phyloP scores from a whole-genome alignment of 2,329 filamentous ascomycete species.

The Hirsutella minnesotensis region DNA sequence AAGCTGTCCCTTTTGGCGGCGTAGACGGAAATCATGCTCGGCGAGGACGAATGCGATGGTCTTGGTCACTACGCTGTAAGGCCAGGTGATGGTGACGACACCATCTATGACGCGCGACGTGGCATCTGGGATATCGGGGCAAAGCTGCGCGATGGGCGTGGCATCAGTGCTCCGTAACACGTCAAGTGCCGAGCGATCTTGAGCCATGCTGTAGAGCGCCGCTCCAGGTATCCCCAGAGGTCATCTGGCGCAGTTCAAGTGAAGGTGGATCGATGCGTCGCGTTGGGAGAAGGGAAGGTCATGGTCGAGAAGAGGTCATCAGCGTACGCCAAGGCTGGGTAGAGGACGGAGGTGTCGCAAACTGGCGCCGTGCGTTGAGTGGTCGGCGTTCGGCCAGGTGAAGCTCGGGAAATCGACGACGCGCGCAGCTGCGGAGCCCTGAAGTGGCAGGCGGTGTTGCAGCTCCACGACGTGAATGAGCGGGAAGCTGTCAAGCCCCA shows the following conservation, averaged over 20 bases:
- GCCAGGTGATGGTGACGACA: slow-evolving; percentile 79
- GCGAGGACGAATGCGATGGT: slow-evolving; percentile 70
- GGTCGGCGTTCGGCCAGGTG: too few relatives aligned
- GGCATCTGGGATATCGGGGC: slow-evolving; percentile 31
- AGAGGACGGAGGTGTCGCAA: too few relatives aligned
- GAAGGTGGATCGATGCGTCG: too few relatives aligned
- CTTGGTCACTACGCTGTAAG: slow-evolving; percentile 67
- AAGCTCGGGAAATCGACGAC: neutral
- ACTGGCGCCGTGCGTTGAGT: too few relatives aligned
- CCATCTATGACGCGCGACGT: slow-evolving; percentile 45
- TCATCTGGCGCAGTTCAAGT: neutral
- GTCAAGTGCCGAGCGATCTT: slow-evolving; percentile 5
- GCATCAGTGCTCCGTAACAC: slow-evolving; percentile 17
- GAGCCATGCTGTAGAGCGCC: slow-evolving; percentile 1
- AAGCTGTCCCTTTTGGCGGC: slow-evolving; percentile 67
- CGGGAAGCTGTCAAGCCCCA: neutral
- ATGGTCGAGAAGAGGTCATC: too few relatives aligned
- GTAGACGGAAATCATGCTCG: slow-evolving; percentile 73
- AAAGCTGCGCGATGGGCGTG: slow-evolving; percentile 45
- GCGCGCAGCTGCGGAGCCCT: neutral
- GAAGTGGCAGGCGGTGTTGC: neutral
- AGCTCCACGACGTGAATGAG: neutral
- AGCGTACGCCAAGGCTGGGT: too few relatives aligned
- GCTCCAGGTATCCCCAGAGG: neutral
- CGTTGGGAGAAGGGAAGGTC: too few relatives aligned